Evolutionary conservation across 192 early-diverging fungal species (phyloP).

Genomic region (Powellomyces hirtus): DNA sequence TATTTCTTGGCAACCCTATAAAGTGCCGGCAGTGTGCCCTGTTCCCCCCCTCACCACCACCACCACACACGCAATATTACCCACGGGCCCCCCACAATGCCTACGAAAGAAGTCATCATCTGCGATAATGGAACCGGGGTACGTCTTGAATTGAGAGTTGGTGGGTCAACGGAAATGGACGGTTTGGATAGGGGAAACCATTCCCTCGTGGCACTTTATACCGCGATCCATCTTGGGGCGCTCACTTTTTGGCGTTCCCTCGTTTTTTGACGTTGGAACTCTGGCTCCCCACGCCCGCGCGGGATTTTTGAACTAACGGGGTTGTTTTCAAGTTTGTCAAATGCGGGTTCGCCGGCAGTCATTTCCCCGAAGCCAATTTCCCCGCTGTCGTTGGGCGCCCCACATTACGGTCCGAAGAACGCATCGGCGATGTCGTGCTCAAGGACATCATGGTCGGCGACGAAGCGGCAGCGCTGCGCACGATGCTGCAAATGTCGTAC

Average conservation of each 20-base stretch:
- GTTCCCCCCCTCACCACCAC: too few relatives aligned
- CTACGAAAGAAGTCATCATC: slow-evolving; percentile 46
- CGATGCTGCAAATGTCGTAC: slow-evolving; percentile 92
- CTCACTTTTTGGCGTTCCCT: too few relatives aligned
- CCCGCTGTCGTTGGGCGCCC: slow-evolving; percentile 98
- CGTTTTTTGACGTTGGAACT: background rate
- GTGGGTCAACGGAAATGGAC: too few relatives aligned
- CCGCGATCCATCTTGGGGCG: too few relatives aligned
- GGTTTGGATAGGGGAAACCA: too few relatives aligned
- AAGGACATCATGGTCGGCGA: slow-evolving; percentile 99
- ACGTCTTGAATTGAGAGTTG: slow-evolving; percentile 7
- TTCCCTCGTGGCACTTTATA: too few relatives aligned
- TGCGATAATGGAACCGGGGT: slow-evolving; percentile 64
- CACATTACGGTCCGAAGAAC: slow-evolving; percentile 94
- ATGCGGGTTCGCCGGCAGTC: slow-evolving; percentile 90
- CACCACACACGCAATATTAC: too few relatives aligned
- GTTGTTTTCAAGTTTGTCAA: slow-evolving; percentile 82
- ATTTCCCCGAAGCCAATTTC: slow-evolving; percentile 95
- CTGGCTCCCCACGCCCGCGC: too few relatives aligned
- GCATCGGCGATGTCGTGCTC: slow-evolving; percentile 69
- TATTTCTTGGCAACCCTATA: too few relatives aligned
- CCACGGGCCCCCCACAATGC: too few relatives aligned
- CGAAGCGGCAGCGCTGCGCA: slow-evolving; percentile 85
- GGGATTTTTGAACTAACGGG: too few relatives aligned
- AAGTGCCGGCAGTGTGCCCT: too few relatives aligned